Percentiles rank a stretch among this genome's conserved stretches.
Evolutionary conservation across 2,329 filamentous ascomycete genomes (phyloP).

Genomic region (Venturiaceae sp.): DNA sequence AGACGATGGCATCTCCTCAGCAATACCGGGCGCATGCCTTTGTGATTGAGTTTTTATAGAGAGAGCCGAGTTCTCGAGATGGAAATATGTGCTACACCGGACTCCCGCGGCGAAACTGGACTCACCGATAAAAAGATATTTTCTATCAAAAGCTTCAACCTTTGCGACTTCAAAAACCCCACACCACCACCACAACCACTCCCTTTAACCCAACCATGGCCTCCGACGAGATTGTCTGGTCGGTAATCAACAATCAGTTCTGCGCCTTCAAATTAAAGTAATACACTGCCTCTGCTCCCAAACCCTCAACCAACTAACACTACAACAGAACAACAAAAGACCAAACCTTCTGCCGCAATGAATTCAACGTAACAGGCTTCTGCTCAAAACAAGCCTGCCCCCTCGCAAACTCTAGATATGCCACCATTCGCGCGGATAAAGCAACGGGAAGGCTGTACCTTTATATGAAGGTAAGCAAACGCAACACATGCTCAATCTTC

Average conservation of each 20-base stretch:
- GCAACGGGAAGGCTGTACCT: slow-evolving; percentile 78
- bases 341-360: slow-evolving; percentile 92
- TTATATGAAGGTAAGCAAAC: too few relatives aligned
- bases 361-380: slow-evolving; percentile 73
- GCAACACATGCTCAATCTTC: too few relatives aligned
- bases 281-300: slow-evolving; percentile 18
- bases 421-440: slow-evolving; percentile 77
- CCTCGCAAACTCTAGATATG: slow-evolving; percentile 84
- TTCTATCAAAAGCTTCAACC: too few relatives aligned
- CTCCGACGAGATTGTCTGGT: slow-evolving; percentile 95
- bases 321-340: slow-evolving; percentile 62
- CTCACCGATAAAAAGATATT: too few relatives aligned
- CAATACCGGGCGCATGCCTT: background rate
- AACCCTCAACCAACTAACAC: slow-evolving; percentile 3
- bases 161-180: background rate
- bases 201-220: slow-evolving; percentile 46
- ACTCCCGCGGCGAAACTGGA: too few relatives aligned
- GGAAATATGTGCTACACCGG: too few relatives aligned
- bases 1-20: background rate
- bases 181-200: background rate
- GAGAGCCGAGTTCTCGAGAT: too few relatives aligned
- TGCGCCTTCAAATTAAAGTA: slow-evolving; percentile 93
- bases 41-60: too few relatives aligned
- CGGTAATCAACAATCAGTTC: slow-evolving; percentile 90
- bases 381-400: slow-evolving; percentile 85